phyloP scores from a whole-genome alignment of 2,329 filamentous ascomycete species.

The Bipolaris sorokiniana region DNA sequence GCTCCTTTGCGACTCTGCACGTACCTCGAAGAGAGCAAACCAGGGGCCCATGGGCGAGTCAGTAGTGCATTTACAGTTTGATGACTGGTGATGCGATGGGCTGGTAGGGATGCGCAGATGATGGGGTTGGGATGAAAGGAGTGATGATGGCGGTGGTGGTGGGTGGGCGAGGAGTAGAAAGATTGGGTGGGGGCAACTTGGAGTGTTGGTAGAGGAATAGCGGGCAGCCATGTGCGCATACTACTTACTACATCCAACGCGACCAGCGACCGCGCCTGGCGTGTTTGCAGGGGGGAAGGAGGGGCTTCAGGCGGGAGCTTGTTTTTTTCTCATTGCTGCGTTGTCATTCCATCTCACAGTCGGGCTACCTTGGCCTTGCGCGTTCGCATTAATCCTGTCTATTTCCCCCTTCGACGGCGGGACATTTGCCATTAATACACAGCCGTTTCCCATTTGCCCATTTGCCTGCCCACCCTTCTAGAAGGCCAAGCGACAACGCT shows the following conservation, averaged over 20 bases:
- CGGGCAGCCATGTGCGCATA: too few relatives aligned
- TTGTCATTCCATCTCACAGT: background rate
- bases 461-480: slow-evolving; percentile 1
- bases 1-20: slow-evolving; percentile 12
- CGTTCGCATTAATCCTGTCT: background rate
- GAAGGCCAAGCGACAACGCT: slow-evolving; percentile 18
- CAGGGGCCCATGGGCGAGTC: slow-evolving; percentile 36
- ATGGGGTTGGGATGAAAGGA: slow-evolving; percentile 7
- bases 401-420: background rate
- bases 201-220: slow-evolving; percentile 9
- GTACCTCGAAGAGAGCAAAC: slow-evolving; percentile 43
- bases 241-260: too few relatives aligned
- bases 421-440: background rate
- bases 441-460: too few relatives aligned
- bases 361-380: background rate
- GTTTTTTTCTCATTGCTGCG: slow-evolving; percentile 1
- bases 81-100: slow-evolving; percentile 3
- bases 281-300: background rate
- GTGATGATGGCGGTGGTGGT: slow-evolving; percentile 4
- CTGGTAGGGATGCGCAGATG: slow-evolving; percentile 4
- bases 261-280: slow-evolving; percentile 14
- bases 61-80: background rate
- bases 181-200: slow-evolving; percentile 1
- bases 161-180: background rate
- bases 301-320: background rate